Percentiles rank a stretch among this genome's conserved stretches.
phyloP scores from a whole-genome alignment of 129 eudicot genomes.

The Tagetes patula region DNA sequence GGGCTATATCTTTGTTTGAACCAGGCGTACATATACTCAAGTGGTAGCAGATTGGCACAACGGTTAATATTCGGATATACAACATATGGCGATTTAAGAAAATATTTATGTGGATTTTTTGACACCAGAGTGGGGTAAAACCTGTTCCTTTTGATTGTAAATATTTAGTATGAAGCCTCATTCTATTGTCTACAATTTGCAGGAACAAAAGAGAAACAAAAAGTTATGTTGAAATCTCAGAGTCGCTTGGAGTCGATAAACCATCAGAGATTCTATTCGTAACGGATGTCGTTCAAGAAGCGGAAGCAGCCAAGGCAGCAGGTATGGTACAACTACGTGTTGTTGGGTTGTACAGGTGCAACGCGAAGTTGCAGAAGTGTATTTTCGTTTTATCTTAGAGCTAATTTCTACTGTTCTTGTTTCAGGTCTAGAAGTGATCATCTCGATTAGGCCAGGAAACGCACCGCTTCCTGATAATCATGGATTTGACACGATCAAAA shows the following conservation, averaged over 20 bases:
- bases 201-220: slow-evolving; percentile 82
- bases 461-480: slow-evolving; percentile 79
- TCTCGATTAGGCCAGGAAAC: slow-evolving; percentile 77
- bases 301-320: slow-evolving; percentile 84
- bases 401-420: neutral
- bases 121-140: slow-evolving; percentile 84
- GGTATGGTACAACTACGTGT: slow-evolving; percentile 40
- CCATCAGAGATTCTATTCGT: slow-evolving; percentile 71
- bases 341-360: slow-evolving; percentile 5
- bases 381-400: slow-evolving; percentile 1
- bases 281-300: slow-evolving; percentile 89
- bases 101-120: slow-evolving; percentile 72
- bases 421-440: slow-evolving; percentile 75
- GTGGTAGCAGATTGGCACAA: slow-evolving; percentile 97
- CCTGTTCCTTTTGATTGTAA: slow-evolving; percentile 2
- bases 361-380: neutral
- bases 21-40: slow-evolving; percentile 91
- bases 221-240: slow-evolving; percentile 72
- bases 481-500: slow-evolving; percentile 50
- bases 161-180: neutral
- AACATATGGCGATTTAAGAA: slow-evolving; percentile 80
- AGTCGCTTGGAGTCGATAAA: slow-evolving; percentile 73
- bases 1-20: slow-evolving; percentile 1
- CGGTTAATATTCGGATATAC: slow-evolving; percentile 83
- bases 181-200: slow-evolving; percentile 10